Evolutionary conservation across 345 rosid species (phyloP).

Genomic region (Erysimum cheiranthoides): DNA sequence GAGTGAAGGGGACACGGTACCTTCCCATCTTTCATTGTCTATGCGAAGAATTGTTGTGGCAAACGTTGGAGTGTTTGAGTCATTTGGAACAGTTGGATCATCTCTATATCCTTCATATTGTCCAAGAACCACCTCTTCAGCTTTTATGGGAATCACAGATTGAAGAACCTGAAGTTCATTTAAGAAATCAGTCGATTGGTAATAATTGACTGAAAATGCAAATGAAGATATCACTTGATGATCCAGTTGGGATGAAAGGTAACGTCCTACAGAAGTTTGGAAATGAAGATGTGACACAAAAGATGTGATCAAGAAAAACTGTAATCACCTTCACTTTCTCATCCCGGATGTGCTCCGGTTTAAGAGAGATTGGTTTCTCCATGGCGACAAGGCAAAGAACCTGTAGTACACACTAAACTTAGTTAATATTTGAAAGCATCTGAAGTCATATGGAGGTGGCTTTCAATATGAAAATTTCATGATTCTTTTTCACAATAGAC

Average conservation of each 20-base stretch:
- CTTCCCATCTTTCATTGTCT: constrained; percentile 99
- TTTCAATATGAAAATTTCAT: constrained; percentile 28
- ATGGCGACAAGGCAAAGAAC: constrained; percentile 93
- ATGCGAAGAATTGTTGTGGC: constrained; percentile 83
- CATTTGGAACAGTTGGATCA: constrained; percentile 94
- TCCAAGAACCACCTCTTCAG: constrained; percentile 96
- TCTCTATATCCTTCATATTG: constrained; percentile 91
- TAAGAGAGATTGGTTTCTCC: constrained; percentile 98
- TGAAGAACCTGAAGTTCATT: constrained; percentile 78
- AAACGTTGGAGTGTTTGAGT: constrained; percentile 94
- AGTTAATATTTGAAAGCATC: constrained; percentile 17
- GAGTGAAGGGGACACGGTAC: constrained; percentile 43
- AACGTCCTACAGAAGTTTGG: not conserved
- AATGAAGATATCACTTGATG: constrained; percentile 1
- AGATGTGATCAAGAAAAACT: constrained; percentile 17
- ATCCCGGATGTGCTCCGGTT: constrained; percentile 97
- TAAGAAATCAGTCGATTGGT: constrained; percentile 28
- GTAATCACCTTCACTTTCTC: constrained; percentile 94
- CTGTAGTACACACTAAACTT: constrained; percentile 52
- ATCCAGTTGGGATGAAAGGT: not conserved
- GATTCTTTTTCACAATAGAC: constrained; percentile 15
- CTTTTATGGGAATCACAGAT: constrained; percentile 87
- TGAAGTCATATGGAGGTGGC: not conserved
- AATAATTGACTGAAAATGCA: constrained; percentile 20
- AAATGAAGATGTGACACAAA: not conserved